Evolutionary conservation across 1,284 basidiomycete genomes (phyloP).

Genomic region (Apiotrichum siamense): DNA sequence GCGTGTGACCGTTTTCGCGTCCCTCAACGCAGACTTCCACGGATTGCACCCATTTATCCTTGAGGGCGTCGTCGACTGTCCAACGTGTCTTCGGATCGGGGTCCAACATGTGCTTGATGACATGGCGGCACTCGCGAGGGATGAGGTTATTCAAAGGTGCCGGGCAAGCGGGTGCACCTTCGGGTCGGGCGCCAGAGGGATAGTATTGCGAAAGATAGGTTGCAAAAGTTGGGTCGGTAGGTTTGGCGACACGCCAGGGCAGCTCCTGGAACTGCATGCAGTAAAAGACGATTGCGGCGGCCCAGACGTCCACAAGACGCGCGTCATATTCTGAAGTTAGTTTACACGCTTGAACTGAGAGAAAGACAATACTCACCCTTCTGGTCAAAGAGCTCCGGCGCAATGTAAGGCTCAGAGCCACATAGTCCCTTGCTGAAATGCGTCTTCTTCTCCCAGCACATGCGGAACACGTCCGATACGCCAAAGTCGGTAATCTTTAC

Average conservation of each 20-base stretch:
- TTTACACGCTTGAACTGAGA: neutral
- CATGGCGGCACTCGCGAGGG: conserved; percentile 73
- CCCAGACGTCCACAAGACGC: conserved; percentile 95
- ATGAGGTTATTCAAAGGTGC: conserved; percentile 70
- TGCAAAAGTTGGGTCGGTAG: conserved; percentile 72
- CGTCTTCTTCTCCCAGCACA: conserved; percentile 96
- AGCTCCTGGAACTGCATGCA: conserved; percentile 96
- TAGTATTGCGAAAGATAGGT: conserved; percentile 67
- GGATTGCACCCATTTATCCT: conserved; percentile 71
- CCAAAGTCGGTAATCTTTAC: conserved; percentile 99
- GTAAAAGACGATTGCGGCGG: conserved; percentile 93
- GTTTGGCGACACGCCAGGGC: conserved; percentile 92
- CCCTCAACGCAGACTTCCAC: conserved; percentile 56
- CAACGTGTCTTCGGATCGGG: conserved; percentile 79
- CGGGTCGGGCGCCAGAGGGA: conserved; percentile 23
- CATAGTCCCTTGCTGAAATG: conserved; percentile 96
- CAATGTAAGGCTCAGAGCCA: conserved; percentile 97
- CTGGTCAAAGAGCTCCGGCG: conserved; percentile 91
- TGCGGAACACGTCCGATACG: conserved; percentile 93
- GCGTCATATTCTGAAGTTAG: conserved; percentile 79
- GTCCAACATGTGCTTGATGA: conserved; percentile 92
- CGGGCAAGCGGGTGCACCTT: conserved; percentile 24
- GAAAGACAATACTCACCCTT: conserved; percentile 65
- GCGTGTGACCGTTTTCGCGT: conserved; percentile 33
- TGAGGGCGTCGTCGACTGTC: conserved; percentile 76